Conservation (phyloP, 208 protist genomes). For the Giardia muris region DNA sequence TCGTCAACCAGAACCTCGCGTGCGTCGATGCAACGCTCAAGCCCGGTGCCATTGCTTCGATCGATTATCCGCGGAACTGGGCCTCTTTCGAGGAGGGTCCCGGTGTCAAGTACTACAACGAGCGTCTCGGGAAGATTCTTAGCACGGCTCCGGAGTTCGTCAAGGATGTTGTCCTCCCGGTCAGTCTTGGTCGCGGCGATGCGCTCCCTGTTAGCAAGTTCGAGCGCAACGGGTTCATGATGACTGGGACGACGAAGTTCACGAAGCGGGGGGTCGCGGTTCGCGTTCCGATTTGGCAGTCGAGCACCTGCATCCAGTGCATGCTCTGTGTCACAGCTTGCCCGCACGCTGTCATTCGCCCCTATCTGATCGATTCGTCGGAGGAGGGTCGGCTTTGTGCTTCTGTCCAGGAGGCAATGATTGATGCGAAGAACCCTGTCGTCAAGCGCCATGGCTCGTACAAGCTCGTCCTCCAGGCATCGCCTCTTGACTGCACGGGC, state of each 20-base stretch:
- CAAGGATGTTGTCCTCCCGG: conserved; percentile 22
- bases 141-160: conserved; percentile 16
- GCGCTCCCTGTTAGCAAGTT: neutral
- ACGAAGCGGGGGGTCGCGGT: conserved; percentile 53
- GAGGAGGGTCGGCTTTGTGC: conserved; percentile 18
- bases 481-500: conserved; percentile 55
- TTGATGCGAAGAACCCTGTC: neutral
- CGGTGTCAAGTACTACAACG: neutral
- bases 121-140: neutral
- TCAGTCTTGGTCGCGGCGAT: neutral
- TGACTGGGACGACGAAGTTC: conserved; percentile 40
- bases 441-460: conserved; percentile 5
- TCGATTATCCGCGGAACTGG: conserved; percentile 39
- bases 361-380: conserved; percentile 47
- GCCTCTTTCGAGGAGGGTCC: neutral
- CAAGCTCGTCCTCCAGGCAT: conserved; percentile 50
- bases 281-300: conserved; percentile 48
- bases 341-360: conserved; percentile 56
- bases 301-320: conserved; percentile 56
- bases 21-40: conserved; percentile 35
- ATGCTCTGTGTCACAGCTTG: conserved; percentile 54
- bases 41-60: conserved; percentile 12
- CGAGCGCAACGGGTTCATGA: neutral
- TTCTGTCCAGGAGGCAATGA: neutral
- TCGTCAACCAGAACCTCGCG: conserved; percentile 50